Conservation (phyloP, 2,329 filamentous ascomycete species). For the Colletotrichum lupini region DNA sequence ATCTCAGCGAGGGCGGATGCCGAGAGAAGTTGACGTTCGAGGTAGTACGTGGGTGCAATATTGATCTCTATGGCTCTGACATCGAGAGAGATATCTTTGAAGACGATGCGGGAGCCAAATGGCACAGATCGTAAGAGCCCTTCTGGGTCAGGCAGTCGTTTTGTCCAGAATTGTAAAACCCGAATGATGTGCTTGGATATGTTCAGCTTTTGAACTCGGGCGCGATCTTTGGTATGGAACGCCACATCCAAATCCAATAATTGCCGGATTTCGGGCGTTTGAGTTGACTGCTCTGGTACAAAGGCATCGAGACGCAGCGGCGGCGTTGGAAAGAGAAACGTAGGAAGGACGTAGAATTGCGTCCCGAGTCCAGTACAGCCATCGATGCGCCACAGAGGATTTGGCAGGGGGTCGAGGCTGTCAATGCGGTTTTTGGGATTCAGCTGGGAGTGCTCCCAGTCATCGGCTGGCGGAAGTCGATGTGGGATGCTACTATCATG, state of each 20-base stretch:
- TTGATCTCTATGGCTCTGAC: conserved; percentile 57
- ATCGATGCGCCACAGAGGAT: conserved; percentile 68
- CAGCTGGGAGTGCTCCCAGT: conserved; percentile 61
- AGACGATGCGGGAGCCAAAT: conserved; percentile 68
- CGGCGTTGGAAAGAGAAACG: conserved; percentile 57
- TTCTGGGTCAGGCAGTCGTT: conserved; percentile 42
- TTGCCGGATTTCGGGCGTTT: conserved; percentile 53
- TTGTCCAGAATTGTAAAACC: conserved; percentile 64
- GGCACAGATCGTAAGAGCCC: conserved; percentile 58
- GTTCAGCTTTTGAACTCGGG: conserved; percentile 59
- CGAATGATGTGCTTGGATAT: conserved; percentile 66
- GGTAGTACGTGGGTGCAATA: conserved; percentile 60
- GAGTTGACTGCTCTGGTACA: conserved; percentile 61
- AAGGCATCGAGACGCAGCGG: conserved; percentile 70
- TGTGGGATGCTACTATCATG: neutral
- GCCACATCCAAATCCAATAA: conserved; percentile 61
- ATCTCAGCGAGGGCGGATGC: conserved; percentile 51
- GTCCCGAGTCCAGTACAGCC: conserved; percentile 67
- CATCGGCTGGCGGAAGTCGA: conserved; percentile 2
- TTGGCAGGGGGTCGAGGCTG: conserved; percentile 57
- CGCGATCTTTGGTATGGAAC: conserved; percentile 66
- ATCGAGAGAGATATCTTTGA: conserved; percentile 61
- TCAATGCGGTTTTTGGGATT: conserved; percentile 72
- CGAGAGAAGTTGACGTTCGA: conserved; percentile 64
- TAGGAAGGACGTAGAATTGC: conserved; percentile 66